Percentiles rank a stretch among this genome's conserved stretches.
These are phyloP conservation scores for Backusella liffmaniae DNA, from an alignment of 192 early-diverging fungal genomes.

Conservation along the genomic window DNA sequence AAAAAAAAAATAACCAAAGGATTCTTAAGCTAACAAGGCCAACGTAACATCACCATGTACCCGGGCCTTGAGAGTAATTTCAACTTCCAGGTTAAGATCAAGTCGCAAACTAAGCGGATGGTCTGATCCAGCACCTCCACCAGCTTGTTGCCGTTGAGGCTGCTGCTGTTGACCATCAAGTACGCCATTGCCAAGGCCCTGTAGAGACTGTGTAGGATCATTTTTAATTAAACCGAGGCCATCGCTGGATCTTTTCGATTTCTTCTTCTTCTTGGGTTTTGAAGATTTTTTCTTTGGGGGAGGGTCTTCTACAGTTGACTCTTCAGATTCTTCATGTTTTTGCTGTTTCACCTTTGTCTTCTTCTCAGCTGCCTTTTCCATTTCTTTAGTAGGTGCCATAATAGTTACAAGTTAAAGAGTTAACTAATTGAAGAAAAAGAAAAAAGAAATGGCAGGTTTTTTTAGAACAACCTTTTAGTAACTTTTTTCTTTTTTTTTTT, in stretches of 20 bases:
- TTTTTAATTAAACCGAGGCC: slow-evolving; percentile 8
- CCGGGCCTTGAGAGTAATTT: slow-evolving; percentile 22
- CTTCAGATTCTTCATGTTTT: slow-evolving; percentile 1
- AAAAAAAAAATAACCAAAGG: background rate
- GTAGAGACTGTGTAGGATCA: slow-evolving; percentile 1
- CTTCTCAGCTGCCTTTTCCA: background rate
- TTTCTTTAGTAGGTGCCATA: slow-evolving; percentile 11
- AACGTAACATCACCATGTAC: slow-evolving; percentile 28
- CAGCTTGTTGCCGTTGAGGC: background rate
- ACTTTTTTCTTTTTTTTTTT: background rate
- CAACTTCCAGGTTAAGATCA: slow-evolving; percentile 27
- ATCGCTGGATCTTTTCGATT: background rate
- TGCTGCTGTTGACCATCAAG: slow-evolving; percentile 1
- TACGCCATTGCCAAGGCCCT: background rate
- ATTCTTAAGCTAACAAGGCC: slow-evolving; percentile 16
- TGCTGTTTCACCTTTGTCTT: background rate
- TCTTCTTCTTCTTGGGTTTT: slow-evolving; percentile 8
- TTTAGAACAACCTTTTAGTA: background rate
- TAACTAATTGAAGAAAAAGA: background rate
- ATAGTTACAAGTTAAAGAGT: background rate
- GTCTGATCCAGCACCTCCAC: background rate
- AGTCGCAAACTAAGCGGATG: slow-evolving; percentile 22
- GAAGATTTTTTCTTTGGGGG: background rate
- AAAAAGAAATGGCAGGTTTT: background rate
- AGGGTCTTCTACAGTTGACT: background rate